Conservation (phyloP, 1,139 yeast species). For the Nematodospora anomalae region DNA sequence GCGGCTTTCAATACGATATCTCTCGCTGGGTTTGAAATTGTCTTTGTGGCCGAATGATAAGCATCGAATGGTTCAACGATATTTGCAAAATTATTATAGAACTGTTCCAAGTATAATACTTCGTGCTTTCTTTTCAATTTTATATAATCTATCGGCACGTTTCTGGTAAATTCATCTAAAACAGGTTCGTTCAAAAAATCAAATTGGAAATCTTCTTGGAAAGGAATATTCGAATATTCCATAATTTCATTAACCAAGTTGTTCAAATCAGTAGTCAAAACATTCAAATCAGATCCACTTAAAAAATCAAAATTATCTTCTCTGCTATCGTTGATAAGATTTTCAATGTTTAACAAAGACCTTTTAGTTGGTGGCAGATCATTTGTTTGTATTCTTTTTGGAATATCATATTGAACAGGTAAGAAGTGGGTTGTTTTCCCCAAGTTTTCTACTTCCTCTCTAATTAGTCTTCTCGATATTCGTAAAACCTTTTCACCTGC, state of each 20-base stretch:
- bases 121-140: constrained; percentile 38
- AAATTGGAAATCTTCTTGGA: constrained; percentile 11
- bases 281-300: constrained; percentile 22
- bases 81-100: constrained; percentile 53
- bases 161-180: constrained; percentile 12
- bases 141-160: constrained; percentile 22
- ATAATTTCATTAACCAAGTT: constrained; percentile 33
- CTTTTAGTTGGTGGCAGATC: not conserved
- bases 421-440: constrained; percentile 14
- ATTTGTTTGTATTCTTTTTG: constrained; percentile 9
- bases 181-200: constrained; percentile 11
- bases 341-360: constrained; percentile 13
- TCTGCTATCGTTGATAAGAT: constrained; percentile 10
- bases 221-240: constrained; percentile 20
- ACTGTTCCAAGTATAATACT: constrained; percentile 47
- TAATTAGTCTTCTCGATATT: constrained; percentile 14
- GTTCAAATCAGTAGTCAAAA: constrained; percentile 32
- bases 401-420: constrained; percentile 15
- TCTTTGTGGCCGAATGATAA: constrained; percentile 21
- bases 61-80: constrained; percentile 59
- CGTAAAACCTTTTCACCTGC: constrained; percentile 22
- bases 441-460: constrained; percentile 14
- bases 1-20: constrained; percentile 60
- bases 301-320: constrained; percentile 13
- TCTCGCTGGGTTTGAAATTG: constrained; percentile 49